Base-by-base conservation (phyloP, 768 basidiomycete genomes). In the Zangia roseola region DNA sequence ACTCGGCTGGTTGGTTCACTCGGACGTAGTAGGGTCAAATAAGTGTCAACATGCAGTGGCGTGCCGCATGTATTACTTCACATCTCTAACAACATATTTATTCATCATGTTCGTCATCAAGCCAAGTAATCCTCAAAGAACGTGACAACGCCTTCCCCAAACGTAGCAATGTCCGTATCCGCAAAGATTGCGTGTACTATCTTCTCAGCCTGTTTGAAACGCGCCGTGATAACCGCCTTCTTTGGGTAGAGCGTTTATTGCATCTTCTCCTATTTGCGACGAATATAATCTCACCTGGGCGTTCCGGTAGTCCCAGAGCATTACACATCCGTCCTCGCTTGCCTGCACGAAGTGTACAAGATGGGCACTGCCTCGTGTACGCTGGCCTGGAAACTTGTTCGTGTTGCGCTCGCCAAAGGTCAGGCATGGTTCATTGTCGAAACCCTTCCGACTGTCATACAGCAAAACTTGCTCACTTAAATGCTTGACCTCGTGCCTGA, bases 241-340 rank as follows among this genome's bases (percentile, higher is more conserved):
- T 79, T 63, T 25, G 49, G 49, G 51, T 37, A 52, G 41, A 56
- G 35, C 42, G 39, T 63, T 61, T 45, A 60, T 62, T 50, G 38
- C 36, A 49, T 52, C 28, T 53, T 37, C 59, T 36, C 48, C 44
- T 36, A 10, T 28, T 36, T 45, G 38, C 42, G 52, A 45, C 50
- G 47, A 43, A 51, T 38, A 40, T 42, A 50, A 41, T 50, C 67
- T 45, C 68, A 75, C 79, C 70, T 74, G 73, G 13, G 50, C 54
- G 43, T 77, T 76, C 25, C 80, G 71, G 62, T 71, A 76, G 58
- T 81, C 81, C 76, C 78, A 79, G 24, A 78, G 55, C 12, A 71
- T 57, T 24, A 79, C 68, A 24, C 53, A 55, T 16, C 75, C 74
- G 53, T 80, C 78, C 28, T 65, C 63, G 57, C 68, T 76, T 16